Evolutionary conservation across 176 grass and related monocot genomes (phyloP).

Genomic region (Luzula sylvatica): DNA sequence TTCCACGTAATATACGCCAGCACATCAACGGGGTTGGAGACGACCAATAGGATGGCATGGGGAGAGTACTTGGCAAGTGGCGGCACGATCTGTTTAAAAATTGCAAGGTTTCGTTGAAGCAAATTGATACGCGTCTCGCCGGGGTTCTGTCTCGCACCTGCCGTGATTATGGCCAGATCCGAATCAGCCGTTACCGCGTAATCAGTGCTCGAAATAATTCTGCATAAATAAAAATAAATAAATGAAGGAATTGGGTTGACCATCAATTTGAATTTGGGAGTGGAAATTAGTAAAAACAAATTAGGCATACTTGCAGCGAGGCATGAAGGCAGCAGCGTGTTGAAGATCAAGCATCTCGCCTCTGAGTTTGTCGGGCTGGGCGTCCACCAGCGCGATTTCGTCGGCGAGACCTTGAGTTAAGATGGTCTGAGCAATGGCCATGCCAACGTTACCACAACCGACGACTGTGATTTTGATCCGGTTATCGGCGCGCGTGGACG

Average conservation of each 20-base stretch:
- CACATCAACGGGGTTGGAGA: slow-evolving; percentile 70
- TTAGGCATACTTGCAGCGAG: slow-evolving; percentile 34
- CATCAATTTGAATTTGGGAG: too few relatives aligned
- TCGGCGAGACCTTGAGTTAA: slow-evolving; percentile 66
- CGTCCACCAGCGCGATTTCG: slow-evolving; percentile 89
- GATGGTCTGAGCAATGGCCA: slow-evolving; percentile 98
- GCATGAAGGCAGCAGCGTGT: slow-evolving; percentile 89
- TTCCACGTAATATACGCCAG: slow-evolving; percentile 61
- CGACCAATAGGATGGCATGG: slow-evolving; percentile 43
- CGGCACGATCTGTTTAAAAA: slow-evolving; percentile 51
- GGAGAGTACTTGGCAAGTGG: slow-evolving; percentile 33
- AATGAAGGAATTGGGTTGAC: too few relatives aligned
- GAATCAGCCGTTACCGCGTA: slow-evolving; percentile 30
- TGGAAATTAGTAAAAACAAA: too few relatives aligned
- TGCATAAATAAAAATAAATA: too few relatives aligned
- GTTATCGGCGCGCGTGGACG: slow-evolving; percentile 4
- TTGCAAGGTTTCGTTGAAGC: slow-evolving; percentile 42
- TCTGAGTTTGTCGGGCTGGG: slow-evolving; percentile 56
- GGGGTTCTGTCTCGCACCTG: slow-evolving; percentile 47
- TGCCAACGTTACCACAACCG: slow-evolving; percentile 83
- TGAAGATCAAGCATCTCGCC: slow-evolving; percentile 98
- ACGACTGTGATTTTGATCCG: slow-evolving; percentile 63
- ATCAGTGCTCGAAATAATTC: slow-evolving; percentile 42
- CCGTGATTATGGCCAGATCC: slow-evolving; percentile 58
- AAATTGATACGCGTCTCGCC: slow-evolving; percentile 45